A percentile compares a stretch with the other conserved stretches of the same genome.
phyloP scores from a whole-genome alignment of 768 basidiomycete genomes.

The Agrocybe chaxingu region DNA sequence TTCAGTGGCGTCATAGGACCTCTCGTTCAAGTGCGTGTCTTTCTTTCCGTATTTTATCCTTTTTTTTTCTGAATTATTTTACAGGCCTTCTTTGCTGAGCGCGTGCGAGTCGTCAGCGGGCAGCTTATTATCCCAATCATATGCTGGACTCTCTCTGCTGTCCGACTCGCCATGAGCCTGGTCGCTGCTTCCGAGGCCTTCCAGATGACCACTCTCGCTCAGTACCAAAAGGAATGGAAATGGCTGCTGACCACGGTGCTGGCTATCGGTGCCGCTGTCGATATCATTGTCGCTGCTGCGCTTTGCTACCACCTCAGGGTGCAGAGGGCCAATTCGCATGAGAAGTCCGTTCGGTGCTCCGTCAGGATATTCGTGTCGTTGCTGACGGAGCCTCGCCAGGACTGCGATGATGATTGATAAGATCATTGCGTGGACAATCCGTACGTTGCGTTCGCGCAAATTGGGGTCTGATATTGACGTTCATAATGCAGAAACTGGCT shows the following conservation, averaged over 20 bases:
- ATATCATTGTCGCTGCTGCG: slow-evolving; percentile 4
- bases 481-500: slow-evolving; percentile 5
- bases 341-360: not conserved
- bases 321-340: not conserved
- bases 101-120: slow-evolving; percentile 1
- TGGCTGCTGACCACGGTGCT: not conserved
- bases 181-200: not conserved
- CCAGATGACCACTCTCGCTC: not conserved
- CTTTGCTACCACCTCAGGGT: slow-evolving; percentile 1
- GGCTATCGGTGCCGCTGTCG: not conserved
- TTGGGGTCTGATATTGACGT: not conserved
- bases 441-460: not conserved
- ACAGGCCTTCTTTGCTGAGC: slow-evolving; percentile 6
- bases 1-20: slow-evolving; percentile 5
- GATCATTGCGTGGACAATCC: slow-evolving; percentile 9
- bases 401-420: slow-evolving; percentile 7
- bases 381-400: not conserved
- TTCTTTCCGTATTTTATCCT: not conserved
- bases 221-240: not conserved
- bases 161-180: not conserved
- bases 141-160: slow-evolving; percentile 1
- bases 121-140: not conserved
- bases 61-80: not conserved
- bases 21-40: not conserved
- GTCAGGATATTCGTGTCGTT: not conserved